These are phyloP conservation scores for Trifolium pratense DNA, from an alignment of 306 rosid species.

Conservation along the genomic window DNA sequence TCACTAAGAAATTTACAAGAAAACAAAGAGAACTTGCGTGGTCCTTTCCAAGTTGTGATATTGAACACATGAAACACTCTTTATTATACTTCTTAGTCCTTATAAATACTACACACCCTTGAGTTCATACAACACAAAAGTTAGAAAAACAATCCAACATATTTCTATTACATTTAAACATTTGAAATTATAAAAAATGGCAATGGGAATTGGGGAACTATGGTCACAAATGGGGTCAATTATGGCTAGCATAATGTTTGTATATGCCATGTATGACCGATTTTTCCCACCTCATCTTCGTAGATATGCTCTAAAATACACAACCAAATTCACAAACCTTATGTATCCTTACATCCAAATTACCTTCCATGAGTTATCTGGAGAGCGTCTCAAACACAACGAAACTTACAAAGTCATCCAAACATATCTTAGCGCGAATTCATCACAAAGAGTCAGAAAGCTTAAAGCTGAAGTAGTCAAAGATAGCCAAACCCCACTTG, in stretches of 20 bases:
- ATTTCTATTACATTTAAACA: background rate
- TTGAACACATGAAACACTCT: too few species aligned
- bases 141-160: slow-evolving; percentile 5
- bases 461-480: slow-evolving; percentile 43
- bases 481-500: slow-evolving; percentile 43
- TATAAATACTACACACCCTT: too few species aligned
- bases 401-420: background rate
- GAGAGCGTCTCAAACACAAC: background rate
- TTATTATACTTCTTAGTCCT: too few species aligned
- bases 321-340: background rate
- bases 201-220: background rate
- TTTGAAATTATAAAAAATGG: background rate
- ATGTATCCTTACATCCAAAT: background rate
- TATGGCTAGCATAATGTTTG: slow-evolving; percentile 6
- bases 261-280: background rate
- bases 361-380: background rate
- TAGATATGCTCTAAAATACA: background rate
- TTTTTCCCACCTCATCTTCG: background rate
- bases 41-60: too few species aligned
- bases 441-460: background rate
- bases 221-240: slow-evolving; percentile 5
- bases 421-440: background rate
- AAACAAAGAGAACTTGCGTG: background rate
- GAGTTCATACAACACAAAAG: too few species aligned
- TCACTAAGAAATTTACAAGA: background rate